A percentile compares a stretch with the other conserved stretches of the same genome.
phyloP scores from a whole-genome alignment of 2,329 filamentous ascomycete genomes.

The Tolypocladium tropicale region DNA sequence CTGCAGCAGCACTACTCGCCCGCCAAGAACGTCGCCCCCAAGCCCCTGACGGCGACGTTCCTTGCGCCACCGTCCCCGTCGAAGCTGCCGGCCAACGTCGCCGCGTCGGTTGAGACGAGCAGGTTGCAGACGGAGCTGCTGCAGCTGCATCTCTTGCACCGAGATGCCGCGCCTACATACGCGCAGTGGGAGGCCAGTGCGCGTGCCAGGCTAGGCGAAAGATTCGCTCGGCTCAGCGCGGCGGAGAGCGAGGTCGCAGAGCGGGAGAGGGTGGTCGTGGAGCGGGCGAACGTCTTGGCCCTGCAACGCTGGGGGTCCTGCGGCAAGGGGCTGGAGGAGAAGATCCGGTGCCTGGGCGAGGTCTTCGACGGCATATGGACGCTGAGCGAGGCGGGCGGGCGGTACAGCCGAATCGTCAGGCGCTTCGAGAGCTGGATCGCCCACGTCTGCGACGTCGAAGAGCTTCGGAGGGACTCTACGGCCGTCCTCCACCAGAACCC shows the following conservation, averaged over 20 bases:
- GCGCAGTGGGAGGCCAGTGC: conserved; percentile 48
- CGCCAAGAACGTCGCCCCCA: conserved; percentile 48
- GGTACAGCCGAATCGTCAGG: conserved; percentile 42
- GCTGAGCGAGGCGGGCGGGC: conserved; percentile 43
- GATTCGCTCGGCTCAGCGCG: conserved; percentile 30
- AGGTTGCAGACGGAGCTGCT: conserved; percentile 54
- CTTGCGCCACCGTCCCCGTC: conserved; percentile 51
- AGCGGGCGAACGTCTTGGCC: conserved; percentile 40
- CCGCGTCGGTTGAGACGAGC: conserved; percentile 45
- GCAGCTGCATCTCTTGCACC: conserved; percentile 54
- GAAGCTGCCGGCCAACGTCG: conserved; percentile 50
- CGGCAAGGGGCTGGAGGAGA: conserved; percentile 38
- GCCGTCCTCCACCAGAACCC: conserved; percentile 22
- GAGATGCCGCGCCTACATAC: conserved; percentile 33
- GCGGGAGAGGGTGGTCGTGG: conserved; percentile 32
- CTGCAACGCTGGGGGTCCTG: conserved; percentile 38
- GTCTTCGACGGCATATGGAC: conserved; percentile 48
- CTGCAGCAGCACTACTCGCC: conserved; percentile 60
- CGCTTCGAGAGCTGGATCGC: conserved; percentile 52
- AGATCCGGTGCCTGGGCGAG: conserved; percentile 46
- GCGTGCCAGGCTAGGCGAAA: conserved; percentile 30
- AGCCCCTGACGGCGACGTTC: conserved; percentile 47
- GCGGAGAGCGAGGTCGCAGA: conserved; percentile 23
- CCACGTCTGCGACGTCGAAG: conserved; percentile 34
- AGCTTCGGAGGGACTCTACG: conserved; percentile 27